Evolutionary conservation across 352 stramenopile species (phyloP).

Genomic region (Globisporangium irregulare): DNA sequence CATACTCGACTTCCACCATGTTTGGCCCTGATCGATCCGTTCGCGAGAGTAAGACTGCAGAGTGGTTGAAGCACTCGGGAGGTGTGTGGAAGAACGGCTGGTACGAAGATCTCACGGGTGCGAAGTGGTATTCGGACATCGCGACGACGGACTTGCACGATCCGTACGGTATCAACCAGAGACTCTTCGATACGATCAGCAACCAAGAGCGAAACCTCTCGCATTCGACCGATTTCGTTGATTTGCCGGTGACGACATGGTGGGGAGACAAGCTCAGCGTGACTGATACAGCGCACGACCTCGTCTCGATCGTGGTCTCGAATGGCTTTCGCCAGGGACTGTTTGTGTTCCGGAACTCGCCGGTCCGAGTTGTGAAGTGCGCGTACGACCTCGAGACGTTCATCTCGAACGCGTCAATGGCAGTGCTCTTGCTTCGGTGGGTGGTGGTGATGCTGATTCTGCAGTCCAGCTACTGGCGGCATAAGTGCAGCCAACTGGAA

Average conservation of each 20-base stretch:
- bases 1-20: background rate
- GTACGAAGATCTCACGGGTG: background rate
- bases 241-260: background rate
- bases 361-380: background rate
- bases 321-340: background rate
- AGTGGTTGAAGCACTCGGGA: constrained; percentile 20
- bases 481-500: background rate
- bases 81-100: constrained; percentile 8
- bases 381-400: background rate
- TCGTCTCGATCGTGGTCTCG: background rate
- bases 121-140: background rate
- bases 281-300: background rate
- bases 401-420: background rate
- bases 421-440: background rate
- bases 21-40: constrained; percentile 10
- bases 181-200: constrained; percentile 22
- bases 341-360: background rate
- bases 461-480: background rate
- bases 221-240: background rate
- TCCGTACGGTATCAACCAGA: constrained; percentile 10
- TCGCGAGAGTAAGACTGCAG: constrained; percentile 17
- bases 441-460: background rate
- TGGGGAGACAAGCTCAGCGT: constrained; percentile 3
- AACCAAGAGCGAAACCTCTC: background rate
- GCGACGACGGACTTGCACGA: constrained; percentile 8